Conservation (phyloP, 129 eudicot species). For the Oenanthe sinensis region DNA sequence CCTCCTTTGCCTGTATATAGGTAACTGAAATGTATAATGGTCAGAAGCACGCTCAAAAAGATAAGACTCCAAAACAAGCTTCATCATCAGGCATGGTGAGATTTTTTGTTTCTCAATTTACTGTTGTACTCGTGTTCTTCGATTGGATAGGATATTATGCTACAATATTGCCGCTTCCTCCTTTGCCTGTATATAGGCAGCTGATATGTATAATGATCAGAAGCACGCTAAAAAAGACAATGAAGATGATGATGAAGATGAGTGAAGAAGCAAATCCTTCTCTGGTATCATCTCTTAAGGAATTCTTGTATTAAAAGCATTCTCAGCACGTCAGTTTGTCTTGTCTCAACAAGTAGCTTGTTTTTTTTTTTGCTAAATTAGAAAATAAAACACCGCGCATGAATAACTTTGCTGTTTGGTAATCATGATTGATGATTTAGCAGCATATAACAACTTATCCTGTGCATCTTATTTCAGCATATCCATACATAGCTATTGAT, state of each 20-base stretch:
- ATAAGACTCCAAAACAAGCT: conserved; percentile 85
- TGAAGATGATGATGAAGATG: conserved; percentile 48
- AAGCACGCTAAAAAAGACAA: conserved; percentile 30
- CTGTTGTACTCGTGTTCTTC: not conserved
- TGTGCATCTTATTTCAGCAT: not conserved
- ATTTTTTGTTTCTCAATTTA: not conserved
- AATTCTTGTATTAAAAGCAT: not conserved
- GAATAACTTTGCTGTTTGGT: not conserved
- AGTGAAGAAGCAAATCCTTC: not conserved
- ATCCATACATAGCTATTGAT: not conserved
- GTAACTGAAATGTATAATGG: no score
- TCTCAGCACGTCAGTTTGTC: not conserved
- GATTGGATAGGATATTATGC: not conserved
- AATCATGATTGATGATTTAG: not conserved
- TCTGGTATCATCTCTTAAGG: not conserved
- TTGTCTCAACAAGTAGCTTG: no score
- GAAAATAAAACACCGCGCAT: not conserved
- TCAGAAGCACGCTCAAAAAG: conserved; percentile 24
- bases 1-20: no score
- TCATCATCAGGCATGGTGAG: conserved; percentile 77
- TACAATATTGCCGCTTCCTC: not conserved
- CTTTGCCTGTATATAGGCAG: conserved; percentile 39
- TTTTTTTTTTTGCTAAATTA: no score
- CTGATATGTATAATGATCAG: conserved; percentile 82
- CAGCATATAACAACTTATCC: not conserved